Evolutionary conservation across 306 rosid genomes (phyloP).

Genomic region (Pachyrhizus erosus): DNA sequence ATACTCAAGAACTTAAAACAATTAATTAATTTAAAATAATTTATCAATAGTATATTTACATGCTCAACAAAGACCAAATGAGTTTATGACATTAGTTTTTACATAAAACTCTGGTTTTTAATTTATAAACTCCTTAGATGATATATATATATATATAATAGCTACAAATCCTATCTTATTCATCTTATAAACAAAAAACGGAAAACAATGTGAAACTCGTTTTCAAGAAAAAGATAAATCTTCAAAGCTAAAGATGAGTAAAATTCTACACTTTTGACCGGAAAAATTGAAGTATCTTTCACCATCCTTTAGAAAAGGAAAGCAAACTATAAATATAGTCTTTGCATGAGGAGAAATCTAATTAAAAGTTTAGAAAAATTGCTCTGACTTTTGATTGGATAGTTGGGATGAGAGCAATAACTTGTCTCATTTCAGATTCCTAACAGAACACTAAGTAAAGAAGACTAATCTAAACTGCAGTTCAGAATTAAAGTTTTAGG

Average conservation of each 20-base stretch:
- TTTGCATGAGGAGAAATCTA: too few species aligned
- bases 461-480: conserved; percentile 36
- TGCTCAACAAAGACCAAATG: too few species aligned
- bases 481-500: conserved; percentile 41
- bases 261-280: neutral
- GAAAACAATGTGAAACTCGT: too few species aligned
- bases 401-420: conserved; percentile 39
- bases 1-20: too few species aligned
- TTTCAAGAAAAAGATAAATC: neutral
- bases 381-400: conserved; percentile 52
- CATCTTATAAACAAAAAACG: too few species aligned
- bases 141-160: too few species aligned
- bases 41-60: too few species aligned
- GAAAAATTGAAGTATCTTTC: conserved; percentile 32
- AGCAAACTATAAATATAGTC: conserved; percentile 8
- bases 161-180: too few species aligned
- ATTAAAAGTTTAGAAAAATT: conserved; percentile 1
- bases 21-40: too few species aligned
- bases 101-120: too few species aligned
- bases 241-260: neutral
- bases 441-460: conserved; percentile 47
- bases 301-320: conserved; percentile 27
- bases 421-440: conserved; percentile 52
- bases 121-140: too few species aligned
- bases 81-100: too few species aligned